Evolutionary conservation across 345 rosid genomes (phyloP).

Genomic region (Syzygium jambos): DNA sequence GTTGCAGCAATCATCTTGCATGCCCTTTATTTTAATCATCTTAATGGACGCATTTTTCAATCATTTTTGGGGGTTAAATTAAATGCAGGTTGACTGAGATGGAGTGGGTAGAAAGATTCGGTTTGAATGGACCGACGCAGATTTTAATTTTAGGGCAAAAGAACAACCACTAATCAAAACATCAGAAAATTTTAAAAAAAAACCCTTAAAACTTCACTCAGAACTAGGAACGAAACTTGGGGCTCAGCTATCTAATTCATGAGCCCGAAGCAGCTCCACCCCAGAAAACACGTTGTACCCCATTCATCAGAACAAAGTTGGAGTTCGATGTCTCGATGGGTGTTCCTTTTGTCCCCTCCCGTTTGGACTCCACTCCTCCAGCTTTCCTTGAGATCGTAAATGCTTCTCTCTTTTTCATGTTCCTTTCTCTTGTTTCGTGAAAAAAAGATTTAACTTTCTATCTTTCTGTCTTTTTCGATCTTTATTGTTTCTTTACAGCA

Average conservation of each 20-base stretch:
- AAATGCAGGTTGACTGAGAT: background rate
- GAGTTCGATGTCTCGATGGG: constrained; percentile 7
- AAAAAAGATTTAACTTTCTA: background rate
- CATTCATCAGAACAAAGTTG: background rate
- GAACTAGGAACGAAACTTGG: constrained; percentile 22
- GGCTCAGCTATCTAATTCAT: constrained; percentile 1
- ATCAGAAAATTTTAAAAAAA: background rate
- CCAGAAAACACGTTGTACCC: constrained; percentile 38
- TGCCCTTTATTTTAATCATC: background rate
- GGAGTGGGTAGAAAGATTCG: background rate
- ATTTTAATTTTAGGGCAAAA: background rate
- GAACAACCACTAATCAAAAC: background rate
- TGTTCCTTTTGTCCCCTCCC: constrained; percentile 33
- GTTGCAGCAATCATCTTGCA: background rate
- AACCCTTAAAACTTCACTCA: constrained; percentile 9
- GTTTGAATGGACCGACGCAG: background rate
- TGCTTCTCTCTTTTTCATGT: background rate
- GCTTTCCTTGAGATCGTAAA: background rate
- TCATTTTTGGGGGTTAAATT: background rate
- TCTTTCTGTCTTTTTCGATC: background rate
- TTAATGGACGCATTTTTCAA: background rate
- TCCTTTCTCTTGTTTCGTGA: background rate
- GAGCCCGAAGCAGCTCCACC: constrained; percentile 29
- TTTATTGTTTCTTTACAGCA: background rate
- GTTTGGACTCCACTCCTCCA: background rate